Evolutionary conservation across 2,329 filamentous ascomycete species (phyloP).

Genomic region (Penicillium hordei): DNA sequence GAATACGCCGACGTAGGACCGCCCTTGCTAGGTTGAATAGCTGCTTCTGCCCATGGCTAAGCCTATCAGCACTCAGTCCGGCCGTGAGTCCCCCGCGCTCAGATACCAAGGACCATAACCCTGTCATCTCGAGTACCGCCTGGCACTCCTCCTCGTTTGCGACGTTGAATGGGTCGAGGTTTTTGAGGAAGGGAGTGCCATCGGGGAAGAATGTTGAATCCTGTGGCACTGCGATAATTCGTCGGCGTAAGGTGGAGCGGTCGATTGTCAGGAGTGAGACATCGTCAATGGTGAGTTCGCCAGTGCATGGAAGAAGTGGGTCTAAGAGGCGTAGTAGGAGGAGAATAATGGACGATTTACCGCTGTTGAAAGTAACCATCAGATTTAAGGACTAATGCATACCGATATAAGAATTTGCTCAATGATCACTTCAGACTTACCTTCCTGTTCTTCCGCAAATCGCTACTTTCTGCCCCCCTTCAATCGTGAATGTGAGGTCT

Average conservation of each 20-base stretch:
- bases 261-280: neutral
- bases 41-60: neutral
- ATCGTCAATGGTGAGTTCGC: neutral
- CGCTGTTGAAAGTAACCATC: neutral
- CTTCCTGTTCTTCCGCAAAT: neutral
- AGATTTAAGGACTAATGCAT: neutral
- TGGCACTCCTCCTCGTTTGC: neutral
- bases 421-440: neutral
- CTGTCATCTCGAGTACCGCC: neutral
- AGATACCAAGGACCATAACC: neutral
- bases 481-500: neutral
- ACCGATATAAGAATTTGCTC: neutral
- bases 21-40: neutral
- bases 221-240: neutral
- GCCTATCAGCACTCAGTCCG: neutral
- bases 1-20: neutral
- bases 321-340: neutral
- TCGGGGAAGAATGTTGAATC: neutral
- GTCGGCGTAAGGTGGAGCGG: neutral
- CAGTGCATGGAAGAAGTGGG: neutral
- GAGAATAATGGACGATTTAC: neutral
- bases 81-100: neutral
- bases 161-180: neutral
- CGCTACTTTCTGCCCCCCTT: neutral
- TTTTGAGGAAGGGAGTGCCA: neutral